Base-by-base conservation (phyloP, 139 green algal species). In the Auxenochlorella pyrenoidosa region DNA sequence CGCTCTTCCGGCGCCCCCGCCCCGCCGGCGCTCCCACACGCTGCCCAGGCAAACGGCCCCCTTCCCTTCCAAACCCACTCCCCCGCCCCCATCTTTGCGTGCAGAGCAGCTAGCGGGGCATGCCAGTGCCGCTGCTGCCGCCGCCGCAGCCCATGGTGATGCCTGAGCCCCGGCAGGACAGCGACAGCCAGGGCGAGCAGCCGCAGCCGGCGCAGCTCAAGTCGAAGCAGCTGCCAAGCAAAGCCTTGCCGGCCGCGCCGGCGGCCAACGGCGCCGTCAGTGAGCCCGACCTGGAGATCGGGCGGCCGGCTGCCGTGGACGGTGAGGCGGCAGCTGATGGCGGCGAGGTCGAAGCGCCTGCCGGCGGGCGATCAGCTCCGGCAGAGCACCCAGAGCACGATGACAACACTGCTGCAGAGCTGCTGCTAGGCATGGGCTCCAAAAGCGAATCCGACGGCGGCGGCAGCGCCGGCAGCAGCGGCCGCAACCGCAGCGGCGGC, bases 381-480 rank as follows among this genome's bases (percentile, higher is more conserved):
- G 54, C 68, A 15, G 81, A 58, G 3, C 82, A 89, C 8, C 54
- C 54, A 63, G 66, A 72, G 47, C 60, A 83, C 5, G 83, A 89
- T 26, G 88, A 91, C 32, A 75, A 84, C 54, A 81, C 75, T 22
- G 88, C 77, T 43, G 88, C 88, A 36, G 88, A 75, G 47, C 82
- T 91, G 84, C 84, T 91, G 43, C 83, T 91, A 47, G 88, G 83
- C 78, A 91, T 91, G 71, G 88, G 82, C 72, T 80, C 83, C 41
- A 77, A 88, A 24, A 71, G 38, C 8, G 83, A 88, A 24, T 58
- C 40, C 30, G 83, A 82, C 40, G 71, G 83, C 36, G 83, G 83
- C 54, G 79, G 79, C 79, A 77, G 40, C 60, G 83, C 68, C 19
- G 59, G 73, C 71, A 82, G 82, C 72, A 82, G 71, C 51, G 77